Evolutionary conservation across 306 rosid genomes (phyloP), one percentile per base, ranked within the genome.

Genomic region (Glycine latifolia): DNA sequence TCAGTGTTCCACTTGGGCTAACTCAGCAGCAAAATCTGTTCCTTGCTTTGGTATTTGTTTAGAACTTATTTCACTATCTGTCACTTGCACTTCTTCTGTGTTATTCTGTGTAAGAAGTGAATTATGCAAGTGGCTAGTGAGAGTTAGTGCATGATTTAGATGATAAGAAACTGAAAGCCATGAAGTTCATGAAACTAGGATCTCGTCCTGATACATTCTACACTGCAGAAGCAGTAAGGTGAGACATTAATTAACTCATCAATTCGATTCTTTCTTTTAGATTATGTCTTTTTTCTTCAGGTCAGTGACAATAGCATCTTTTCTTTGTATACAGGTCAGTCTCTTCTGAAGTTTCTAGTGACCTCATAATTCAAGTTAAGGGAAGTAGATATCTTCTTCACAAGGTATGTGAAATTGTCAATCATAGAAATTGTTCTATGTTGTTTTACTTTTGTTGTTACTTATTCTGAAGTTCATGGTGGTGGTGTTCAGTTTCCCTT

Each of bases 131-230:
- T 74, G 46, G 17, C 50, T 33, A 20, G 37, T 63, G 59, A 53
- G 35, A 16, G 54, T 43, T 84, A 86, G 73, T 83, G 55, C 73
- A 67, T 87, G 83, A 81, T 80, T 86, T 85, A 52, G 85, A 79
- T 71, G 55, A 41, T 65, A 68, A 78, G 41, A 75, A 75, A 80
- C 86, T 67, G 67, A 77, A 49, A 86, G 77, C 48, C 93, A 96
- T 96, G 99, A 96, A 96, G 97, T 96, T 96, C 81, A 96, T 96
- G 99, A 96, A 96, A 85, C 97, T 96, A 31, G 99, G 99, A 89
- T 93, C 98, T 84, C 89, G 97, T 73, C 98, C 98, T 9, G 99
- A 96, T 87, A 92, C 97, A 83, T 96, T 96, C 91, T 89, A 87
- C 85, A 87, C 96, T 54, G 46, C 90, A 6, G 97, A 93, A 74